Evolutionary conservation across 192 early-diverging fungal species (phyloP).

Genomic region (Glomus cerebriforme): DNA sequence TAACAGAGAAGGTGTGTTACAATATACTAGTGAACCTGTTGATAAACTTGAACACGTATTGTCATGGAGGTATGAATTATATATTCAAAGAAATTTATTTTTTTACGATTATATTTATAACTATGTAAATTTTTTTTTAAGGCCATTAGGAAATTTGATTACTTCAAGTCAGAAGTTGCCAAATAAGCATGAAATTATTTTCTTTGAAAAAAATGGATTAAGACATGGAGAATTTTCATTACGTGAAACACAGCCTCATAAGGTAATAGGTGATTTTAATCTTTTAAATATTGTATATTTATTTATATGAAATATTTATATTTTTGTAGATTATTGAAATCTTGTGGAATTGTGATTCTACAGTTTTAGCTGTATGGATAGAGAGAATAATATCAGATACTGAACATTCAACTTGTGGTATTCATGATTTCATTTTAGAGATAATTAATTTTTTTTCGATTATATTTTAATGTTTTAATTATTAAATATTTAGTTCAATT

Average conservation of each 20-base stretch:
- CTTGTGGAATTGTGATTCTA: slow-evolving; percentile 90
- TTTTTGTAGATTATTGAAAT: slow-evolving; percentile 54
- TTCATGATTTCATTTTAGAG: slow-evolving; percentile 19
- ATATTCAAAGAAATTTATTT: neutral
- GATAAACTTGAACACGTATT: slow-evolving; percentile 75
- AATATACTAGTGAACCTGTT: slow-evolving; percentile 79
- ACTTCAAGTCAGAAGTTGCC: slow-evolving; percentile 76
- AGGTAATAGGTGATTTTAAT: slow-evolving; percentile 37
- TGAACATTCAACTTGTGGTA: slow-evolving; percentile 29
- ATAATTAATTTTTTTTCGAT: neutral
- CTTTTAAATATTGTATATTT: neutral
- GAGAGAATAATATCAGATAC: slow-evolving; percentile 31
- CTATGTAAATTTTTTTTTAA: slow-evolving; percentile 22
- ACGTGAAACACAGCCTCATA: slow-evolving; percentile 51
- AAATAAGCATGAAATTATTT: slow-evolving; percentile 84
- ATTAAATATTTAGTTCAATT: slow-evolving; percentile 68
- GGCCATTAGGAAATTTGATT: slow-evolving; percentile 83
- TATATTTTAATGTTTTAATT: neutral
- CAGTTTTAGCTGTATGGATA: slow-evolving; percentile 76
- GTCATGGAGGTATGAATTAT: slow-evolving; percentile 64
- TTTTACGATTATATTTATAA: neutral
- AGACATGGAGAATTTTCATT: slow-evolving; percentile 91
- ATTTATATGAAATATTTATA: neutral
- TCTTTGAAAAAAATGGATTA: slow-evolving; percentile 94
- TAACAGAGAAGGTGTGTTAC: slow-evolving; percentile 84